Evolutionary conservation across 768 basidiomycete genomes (phyloP).

Genomic region (Strobilomyces confusus): DNA sequence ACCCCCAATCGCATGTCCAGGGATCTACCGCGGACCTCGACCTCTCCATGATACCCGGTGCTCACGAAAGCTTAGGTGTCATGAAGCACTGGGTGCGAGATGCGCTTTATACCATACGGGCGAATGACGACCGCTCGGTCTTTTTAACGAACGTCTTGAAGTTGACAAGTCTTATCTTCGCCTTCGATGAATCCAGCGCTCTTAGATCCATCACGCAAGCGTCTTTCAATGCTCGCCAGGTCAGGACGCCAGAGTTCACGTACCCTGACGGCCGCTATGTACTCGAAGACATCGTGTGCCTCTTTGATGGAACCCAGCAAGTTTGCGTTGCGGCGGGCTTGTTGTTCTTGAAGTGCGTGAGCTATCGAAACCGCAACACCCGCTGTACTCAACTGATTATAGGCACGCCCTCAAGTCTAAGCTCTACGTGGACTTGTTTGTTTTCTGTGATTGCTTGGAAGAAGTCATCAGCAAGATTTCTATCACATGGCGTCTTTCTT

Average conservation of each 20-base stretch:
- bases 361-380: constrained; percentile 5
- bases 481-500: constrained; percentile 30
- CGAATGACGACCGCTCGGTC: background rate
- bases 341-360: constrained; percentile 36
- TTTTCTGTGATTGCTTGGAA: constrained; percentile 53
- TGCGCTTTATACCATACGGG: constrained; percentile 36
- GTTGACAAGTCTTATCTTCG: constrained; percentile 34
- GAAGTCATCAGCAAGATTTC: constrained; percentile 40
- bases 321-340: constrained; percentile 35
- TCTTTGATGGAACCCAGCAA: constrained; percentile 25
- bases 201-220: constrained; percentile 34
- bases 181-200: constrained; percentile 36
- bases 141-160: constrained; percentile 38
- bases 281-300: constrained; percentile 30
- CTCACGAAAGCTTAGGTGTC: constrained; percentile 31
- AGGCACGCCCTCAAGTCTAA: constrained; percentile 43
- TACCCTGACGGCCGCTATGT: constrained; percentile 21
- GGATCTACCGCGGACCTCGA: constrained; percentile 41
- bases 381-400: constrained; percentile 18
- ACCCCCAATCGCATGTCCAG: constrained; percentile 44
- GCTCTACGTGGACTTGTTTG: constrained; percentile 43
- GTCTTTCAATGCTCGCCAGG: constrained; percentile 17
- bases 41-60: constrained; percentile 36
- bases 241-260: constrained; percentile 3
- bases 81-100: constrained; percentile 46